Base-by-base conservation (phyloP, 176 grass and related monocot genomes). In the Paspalum notatum region DNA sequence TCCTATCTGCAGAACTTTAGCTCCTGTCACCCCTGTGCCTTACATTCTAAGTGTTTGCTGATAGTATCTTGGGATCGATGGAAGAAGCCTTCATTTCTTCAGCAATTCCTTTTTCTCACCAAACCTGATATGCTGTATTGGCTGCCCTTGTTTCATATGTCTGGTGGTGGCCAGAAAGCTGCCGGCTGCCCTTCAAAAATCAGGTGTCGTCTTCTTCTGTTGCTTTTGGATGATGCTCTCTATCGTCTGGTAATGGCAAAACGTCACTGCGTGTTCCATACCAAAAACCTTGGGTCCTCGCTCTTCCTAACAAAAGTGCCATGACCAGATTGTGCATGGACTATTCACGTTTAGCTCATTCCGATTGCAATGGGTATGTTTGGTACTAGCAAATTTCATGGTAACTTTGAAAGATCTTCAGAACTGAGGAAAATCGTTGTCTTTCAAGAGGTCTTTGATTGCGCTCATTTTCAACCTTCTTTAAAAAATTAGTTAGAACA, bases 1-100 rank as follows among this genome's bases (percentile, higher is more conserved):
- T 78, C 79, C n/a, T 25, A 77, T 78, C 83, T 53, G 15, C 73
- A 78, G 4, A 77, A 81, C 63, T 85, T 77, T 82, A 58, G 82
- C 41, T 66, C 58, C 57, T 72, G 21, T 7, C 50, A 85, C 50
- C 64, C 45, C 57, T 20, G 66, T 78, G 21, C 17, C 83, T 73
- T 71, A 39, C 55, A 71, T 77, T 48, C 71, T 13, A 89, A 81
- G 82, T 80, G 87, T 78, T 44, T 8, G 78, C 68, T 8, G 78
- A 61, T 59, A 60, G 61, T 52, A 44, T 81, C 78, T 59, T 81
- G 52, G 62, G 51, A 66, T 59, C 42, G 8, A 51, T 76, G 54
- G n/a, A 48, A 9, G 26, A 40, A 85, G 57, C 20, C 38, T 62
- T 39, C 11, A 48, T 58, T 66, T 79, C 15, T 41, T 69, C 71